Evolutionary conservation across 352 stramenopile genomes (phyloP).

Genomic region (Phytophthora sojae): DNA sequence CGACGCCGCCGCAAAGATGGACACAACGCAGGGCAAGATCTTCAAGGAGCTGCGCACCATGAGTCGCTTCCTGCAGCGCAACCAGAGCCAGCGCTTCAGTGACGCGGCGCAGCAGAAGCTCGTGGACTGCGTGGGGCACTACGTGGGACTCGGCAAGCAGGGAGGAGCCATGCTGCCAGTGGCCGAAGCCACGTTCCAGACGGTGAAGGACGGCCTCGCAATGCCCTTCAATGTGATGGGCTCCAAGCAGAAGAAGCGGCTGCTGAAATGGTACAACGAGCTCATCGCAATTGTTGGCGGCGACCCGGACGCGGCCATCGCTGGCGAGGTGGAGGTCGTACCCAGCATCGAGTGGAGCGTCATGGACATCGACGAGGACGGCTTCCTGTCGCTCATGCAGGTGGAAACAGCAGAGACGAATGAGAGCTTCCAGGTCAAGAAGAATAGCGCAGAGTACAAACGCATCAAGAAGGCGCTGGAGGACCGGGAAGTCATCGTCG

Average conservation of each 20-base stretch:
- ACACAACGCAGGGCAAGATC: constrained; percentile 57
- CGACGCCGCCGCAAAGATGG: constrained; percentile 30
- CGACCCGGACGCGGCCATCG: constrained; percentile 46
- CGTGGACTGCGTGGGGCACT: constrained; percentile 71
- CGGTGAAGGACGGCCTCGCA: constrained; percentile 80
- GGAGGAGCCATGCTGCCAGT: constrained; percentile 52
- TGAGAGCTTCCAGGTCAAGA: constrained; percentile 73
- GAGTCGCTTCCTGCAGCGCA: constrained; percentile 80
- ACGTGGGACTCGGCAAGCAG: constrained; percentile 73
- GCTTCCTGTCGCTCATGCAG: constrained; percentile 77
- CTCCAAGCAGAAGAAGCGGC: constrained; percentile 83
- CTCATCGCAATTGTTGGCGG: constrained; percentile 64
- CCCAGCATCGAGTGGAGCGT: constrained; percentile 63
- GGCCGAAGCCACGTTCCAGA: constrained; percentile 65
- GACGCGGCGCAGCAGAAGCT: constrained; percentile 85
- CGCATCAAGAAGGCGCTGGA: constrained; percentile 77
- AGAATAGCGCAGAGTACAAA: constrained; percentile 75
- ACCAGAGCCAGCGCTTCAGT: constrained; percentile 81
- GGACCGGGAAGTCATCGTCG: constrained; percentile 57
- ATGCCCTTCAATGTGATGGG: constrained; percentile 88
- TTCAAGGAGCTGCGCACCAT: constrained; percentile 79
- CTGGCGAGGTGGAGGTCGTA: constrained; percentile 20
- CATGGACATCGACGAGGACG: constrained; percentile 77
- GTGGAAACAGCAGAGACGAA: constrained; percentile 70
- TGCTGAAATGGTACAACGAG: constrained; percentile 90